Base-by-base conservation (phyloP, 163 green algal genomes). In the Scenedesmus sp. region DNA sequence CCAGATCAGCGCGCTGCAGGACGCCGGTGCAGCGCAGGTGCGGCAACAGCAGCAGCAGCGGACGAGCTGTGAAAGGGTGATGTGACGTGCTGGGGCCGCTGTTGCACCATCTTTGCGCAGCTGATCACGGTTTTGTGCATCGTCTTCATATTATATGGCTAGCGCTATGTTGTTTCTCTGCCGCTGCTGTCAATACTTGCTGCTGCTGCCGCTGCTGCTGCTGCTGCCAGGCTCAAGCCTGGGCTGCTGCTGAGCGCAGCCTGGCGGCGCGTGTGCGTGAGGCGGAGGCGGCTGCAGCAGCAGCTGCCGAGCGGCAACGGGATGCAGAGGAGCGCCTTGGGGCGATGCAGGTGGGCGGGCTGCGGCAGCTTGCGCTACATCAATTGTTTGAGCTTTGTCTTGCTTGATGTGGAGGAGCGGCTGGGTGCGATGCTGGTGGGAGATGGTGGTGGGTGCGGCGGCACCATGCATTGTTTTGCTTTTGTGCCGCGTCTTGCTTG, bases 1-100 rank as follows among this genome's bases (percentile, higher is more conserved):
- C 6, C 97, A 99, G 95, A 97, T 99, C 46, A 96, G 99, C 93
- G 96, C 96, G 2, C 93, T 98, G 94, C 97, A 98, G 92, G 91
- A 93, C 18, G 84, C 84, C 5, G 16, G 34, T 16, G 13, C 55
- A 20, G 83, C 89, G 15, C 92, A 91, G 83, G 90, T 86, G 52
- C 9, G 18, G 46, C 9, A 18, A 0, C 76, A 84, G 76, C 76
- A 84, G 34, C 76, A 84, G 76, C 76, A 84, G 76, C 76, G 2
- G 74, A 9, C n/a, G 26, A 20, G 1, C 8, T 16, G 46, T 54
- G 52, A 9, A 8, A 73, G 23, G n/a, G 10, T 62, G 46, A 86
- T 66, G 52, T 64, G 81, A 66, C 6, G 46, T 20, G 67, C 10
- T n/a, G 18, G 9, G 12, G 67, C 62, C 67, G 15, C 67, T 77